Conservation (phyloP, 345 rosid genomes). For the Hibiscus syriacus region DNA sequence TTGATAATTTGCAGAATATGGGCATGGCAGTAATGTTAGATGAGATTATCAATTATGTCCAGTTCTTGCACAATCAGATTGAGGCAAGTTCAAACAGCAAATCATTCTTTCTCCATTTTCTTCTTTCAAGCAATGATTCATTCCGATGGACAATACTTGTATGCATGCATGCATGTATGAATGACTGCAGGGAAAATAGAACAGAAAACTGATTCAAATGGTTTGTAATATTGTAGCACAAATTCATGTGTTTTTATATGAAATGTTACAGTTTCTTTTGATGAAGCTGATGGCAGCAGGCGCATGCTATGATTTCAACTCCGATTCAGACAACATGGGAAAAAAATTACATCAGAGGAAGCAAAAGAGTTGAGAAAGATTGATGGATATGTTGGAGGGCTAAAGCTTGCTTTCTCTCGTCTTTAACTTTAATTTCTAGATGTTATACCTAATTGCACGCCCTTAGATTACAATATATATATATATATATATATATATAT, state of each 20-base stretch:
- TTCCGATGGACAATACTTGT: neutral
- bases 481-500: too few species aligned
- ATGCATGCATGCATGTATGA: neutral
- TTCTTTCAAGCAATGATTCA: neutral
- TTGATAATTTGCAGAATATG: constrained; percentile 48
- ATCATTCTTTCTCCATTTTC: neutral
- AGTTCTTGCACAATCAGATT: constrained; percentile 68
- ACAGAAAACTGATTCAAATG: too few species aligned
- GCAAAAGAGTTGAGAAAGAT: neutral
- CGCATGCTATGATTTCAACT: constrained; percentile 58
- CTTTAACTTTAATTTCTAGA: neutral
- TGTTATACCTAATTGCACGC: neutral
- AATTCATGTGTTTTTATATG: too few species aligned
- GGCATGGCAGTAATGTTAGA: constrained; percentile 86
- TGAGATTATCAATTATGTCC: constrained; percentile 73
- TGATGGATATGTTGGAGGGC: neutral
- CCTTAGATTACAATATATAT: too few species aligned
- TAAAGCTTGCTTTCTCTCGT: neutral
- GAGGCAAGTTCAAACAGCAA: constrained; percentile 36
- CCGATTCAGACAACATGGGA: constrained; percentile 55
- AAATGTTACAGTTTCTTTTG: constrained; percentile 67
- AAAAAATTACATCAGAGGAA: neutral
- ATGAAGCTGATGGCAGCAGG: constrained; percentile 83
- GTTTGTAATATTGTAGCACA: too few species aligned
- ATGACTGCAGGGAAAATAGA: too few species aligned